These are phyloP conservation scores for Umbilicus rupestris DNA, from an alignment of 164 flowering plant species.

Conservation along the genomic window DNA sequence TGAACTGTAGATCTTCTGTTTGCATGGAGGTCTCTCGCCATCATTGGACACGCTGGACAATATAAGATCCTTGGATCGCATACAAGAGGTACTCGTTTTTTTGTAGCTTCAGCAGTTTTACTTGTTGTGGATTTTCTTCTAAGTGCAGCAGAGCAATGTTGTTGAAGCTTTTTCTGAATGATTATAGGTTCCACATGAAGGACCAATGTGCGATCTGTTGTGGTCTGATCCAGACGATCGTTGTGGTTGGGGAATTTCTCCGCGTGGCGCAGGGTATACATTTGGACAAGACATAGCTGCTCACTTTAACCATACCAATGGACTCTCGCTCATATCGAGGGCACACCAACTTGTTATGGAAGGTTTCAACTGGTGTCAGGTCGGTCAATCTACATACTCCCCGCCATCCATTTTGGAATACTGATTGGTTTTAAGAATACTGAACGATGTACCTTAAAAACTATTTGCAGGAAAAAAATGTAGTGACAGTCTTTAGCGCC, in stretches of 20 bases:
- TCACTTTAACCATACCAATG: conserved; percentile 78
- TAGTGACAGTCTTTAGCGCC: conserved; percentile 78
- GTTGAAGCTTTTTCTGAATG: not conserved
- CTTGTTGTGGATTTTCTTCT: not conserved
- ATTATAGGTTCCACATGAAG: conserved; percentile 77
- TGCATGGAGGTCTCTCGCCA: conserved; percentile 87
- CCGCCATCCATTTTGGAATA: not conserved
- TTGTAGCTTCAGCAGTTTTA: not conserved
- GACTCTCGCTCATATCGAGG: conserved; percentile 67
- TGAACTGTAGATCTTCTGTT: conserved; percentile 48
- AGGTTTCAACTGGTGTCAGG: conserved; percentile 83
- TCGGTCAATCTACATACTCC: conserved; percentile 11
- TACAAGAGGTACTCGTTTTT: conserved; percentile 50
- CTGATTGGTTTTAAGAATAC: not conserved
- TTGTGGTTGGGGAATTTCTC: conserved; percentile 84
- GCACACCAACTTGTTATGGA: conserved; percentile 94
- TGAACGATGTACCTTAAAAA: not conserved
- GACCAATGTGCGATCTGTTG: conserved; percentile 85
- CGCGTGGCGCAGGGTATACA: conserved; percentile 84
- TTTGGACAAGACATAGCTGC: conserved; percentile 83
- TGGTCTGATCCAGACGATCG: conserved; percentile 93
- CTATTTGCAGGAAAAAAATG: conserved; percentile 53
- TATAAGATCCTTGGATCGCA: conserved; percentile 69
- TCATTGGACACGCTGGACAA: conserved; percentile 79
- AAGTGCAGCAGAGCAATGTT: not conserved